A percentile compares a stretch with the other conserved stretches of the same genome.
phyloP scores from a whole-genome alignment of 2,329 filamentous ascomycete species.

The Xylaria sp. region DNA sequence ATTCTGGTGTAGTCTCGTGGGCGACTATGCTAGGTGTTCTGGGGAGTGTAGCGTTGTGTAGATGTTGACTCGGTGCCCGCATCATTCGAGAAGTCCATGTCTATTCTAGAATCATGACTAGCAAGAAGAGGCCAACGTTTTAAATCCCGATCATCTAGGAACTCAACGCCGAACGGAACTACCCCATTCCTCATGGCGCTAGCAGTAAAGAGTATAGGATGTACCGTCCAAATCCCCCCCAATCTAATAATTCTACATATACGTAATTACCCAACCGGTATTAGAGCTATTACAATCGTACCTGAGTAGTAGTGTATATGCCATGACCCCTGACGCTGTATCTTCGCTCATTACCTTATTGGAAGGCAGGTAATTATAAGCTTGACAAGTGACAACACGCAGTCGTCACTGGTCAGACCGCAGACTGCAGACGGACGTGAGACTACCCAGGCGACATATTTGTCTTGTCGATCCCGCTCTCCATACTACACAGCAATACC shows the following conservation, averaged over 20 bases:
- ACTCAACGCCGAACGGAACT: conserved; percentile 7
- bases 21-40: background rate
- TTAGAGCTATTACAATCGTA: background rate
- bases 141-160: conserved; percentile 13
- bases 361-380: conserved; percentile 2
- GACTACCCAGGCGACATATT: conserved; percentile 12
- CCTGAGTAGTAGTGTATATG: too few relatives aligned
- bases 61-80: background rate
- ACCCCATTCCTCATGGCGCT: conserved; percentile 2
- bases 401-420: conserved; percentile 10
- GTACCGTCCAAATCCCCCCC: background rate
- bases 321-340: background rate
- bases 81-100: background rate
- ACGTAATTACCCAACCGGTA: background rate
- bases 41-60: background rate
- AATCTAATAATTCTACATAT: background rate
- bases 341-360: conserved; percentile 13
- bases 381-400: background rate
- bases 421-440: too few relatives aligned
- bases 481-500: conserved; percentile 10
- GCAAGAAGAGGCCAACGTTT: conserved; percentile 14
- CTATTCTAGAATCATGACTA: background rate
- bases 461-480: conserved; percentile 31
- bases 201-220: background rate
- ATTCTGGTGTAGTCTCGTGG: conserved; percentile 1